Evolutionary conservation across 495 filamentous ascomycete genomes (phyloP), one percentile per base, ranked within the genome.

Genomic region (Aspergillus incahuasiensis): DNA sequence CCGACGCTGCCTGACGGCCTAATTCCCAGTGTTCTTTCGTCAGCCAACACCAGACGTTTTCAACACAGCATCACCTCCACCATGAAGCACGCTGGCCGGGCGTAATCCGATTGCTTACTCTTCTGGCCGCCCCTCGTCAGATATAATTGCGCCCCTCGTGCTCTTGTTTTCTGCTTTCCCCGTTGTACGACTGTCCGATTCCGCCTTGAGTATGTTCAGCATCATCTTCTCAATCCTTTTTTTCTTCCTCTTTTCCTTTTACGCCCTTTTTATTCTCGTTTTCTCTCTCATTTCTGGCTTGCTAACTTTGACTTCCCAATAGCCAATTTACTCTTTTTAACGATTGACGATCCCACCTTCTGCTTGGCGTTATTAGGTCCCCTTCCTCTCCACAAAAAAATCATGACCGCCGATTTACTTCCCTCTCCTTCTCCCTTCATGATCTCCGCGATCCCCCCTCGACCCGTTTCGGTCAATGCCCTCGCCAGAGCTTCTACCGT

Each of bases 381-480:
- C 38, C 35, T 38, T 38, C 30, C 16, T 41, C 44, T 34, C 48
- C 48, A 20, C 30, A 28, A 28, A 28, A n/a, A 35, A 48, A 52
- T 39, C 12, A 54, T 59, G 48, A 44, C 56, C 32, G 52, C 48
- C 35, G 49, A 59, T 12, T 39, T 57, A 19, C 39, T 57, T 18
- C 47, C 58, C 22, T 57, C 49, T 19, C 45, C 59, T 51, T 60
- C 62, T 54, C 45, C 56, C 54, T 44, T 57, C 56, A 70, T 71
- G 65, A 58, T 71, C 40, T 63, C 70, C 45, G 61, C 68, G 16
- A 56, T 72, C 16, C 70, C 68, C 22, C 65, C 68, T 30, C 70
- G 68, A 39, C 65, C 70, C 8, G 65, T 66, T 24, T 73, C 68
- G 16, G 70, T 71, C 50, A 68, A 70, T 61, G 69, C 68, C 20